Percentiles rank a stretch among this genome's conserved stretches.
Conservation (phyloP, 805 yeast genomes). For the Sporopachydermia lactativora region DNA sequence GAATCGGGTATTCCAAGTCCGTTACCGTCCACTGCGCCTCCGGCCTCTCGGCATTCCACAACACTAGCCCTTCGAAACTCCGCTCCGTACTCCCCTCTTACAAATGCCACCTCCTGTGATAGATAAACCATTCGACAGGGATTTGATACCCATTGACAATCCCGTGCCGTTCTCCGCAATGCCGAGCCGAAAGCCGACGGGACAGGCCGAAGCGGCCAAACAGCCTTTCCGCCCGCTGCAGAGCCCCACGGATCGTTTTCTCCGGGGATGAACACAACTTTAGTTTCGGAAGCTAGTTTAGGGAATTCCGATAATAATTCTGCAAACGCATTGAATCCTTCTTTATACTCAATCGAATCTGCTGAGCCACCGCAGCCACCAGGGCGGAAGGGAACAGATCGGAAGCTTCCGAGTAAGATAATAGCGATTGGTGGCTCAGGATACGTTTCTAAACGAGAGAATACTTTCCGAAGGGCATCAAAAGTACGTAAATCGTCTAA, state of each 20-base stretch:
- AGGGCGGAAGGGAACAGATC: slow-evolving; percentile 47
- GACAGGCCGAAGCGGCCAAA: slow-evolving; percentile 63
- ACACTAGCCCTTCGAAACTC: slow-evolving; percentile 62
- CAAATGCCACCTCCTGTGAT: slow-evolving; percentile 68
- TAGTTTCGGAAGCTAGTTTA: slow-evolving; percentile 32
- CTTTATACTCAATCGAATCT: slow-evolving; percentile 42
- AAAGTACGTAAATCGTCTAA: slow-evolving; percentile 46
- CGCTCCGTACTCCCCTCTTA: slow-evolving; percentile 58
- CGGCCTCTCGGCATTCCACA: slow-evolving; percentile 5
- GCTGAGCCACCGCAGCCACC: slow-evolving; percentile 36
- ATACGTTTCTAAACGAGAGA: slow-evolving; percentile 31
- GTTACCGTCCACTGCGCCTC: too few relatives aligned
- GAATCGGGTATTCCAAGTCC: not conserved
- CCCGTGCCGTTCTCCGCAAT: slow-evolving; percentile 40
- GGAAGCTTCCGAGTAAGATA: slow-evolving; percentile 74
- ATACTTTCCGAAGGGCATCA: slow-evolving; percentile 52
- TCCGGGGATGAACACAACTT: slow-evolving; percentile 73
- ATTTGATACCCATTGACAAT: slow-evolving; percentile 52
- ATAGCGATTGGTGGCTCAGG: slow-evolving; percentile 42
- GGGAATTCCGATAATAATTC: slow-evolving; percentile 47
- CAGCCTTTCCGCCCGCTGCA: slow-evolving; percentile 38
- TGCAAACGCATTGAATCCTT: slow-evolving; percentile 63
- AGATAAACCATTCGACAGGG: slow-evolving; percentile 70
- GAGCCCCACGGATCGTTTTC: slow-evolving; percentile 90
- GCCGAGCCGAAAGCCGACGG: slow-evolving; percentile 63